These are phyloP conservation scores for Polysphondylium violaceum DNA, from an alignment of 78 protist genomes.

Conservation along the genomic window DNA sequence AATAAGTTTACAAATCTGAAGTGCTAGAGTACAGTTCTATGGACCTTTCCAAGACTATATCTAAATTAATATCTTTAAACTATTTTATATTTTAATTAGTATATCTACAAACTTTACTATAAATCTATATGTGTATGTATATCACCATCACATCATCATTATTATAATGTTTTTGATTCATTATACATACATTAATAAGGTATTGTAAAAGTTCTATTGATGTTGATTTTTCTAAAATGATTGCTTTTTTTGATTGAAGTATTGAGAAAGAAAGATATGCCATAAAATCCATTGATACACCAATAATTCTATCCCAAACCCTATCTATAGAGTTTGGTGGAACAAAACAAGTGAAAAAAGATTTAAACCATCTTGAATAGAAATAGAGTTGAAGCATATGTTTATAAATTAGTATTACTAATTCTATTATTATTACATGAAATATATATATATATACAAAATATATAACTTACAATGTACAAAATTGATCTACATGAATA, in stretches of 20 bases:
- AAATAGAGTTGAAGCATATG: not conserved
- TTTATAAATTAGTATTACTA: too few relatives aligned
- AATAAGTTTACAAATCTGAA: too few relatives aligned
- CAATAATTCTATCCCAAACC: constrained; percentile 75
- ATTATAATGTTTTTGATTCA: not conserved
- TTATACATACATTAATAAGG: constrained; percentile 35
- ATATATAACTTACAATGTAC: constrained; percentile 22
- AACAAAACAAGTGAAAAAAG: constrained; percentile 51
- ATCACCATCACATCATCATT: not conserved
- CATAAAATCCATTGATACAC: constrained; percentile 74
- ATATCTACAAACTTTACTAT: too few relatives aligned
- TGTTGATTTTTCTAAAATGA: constrained; percentile 43
- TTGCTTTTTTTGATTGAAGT: constrained; percentile 51
- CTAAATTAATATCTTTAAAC: constrained; percentile 68
- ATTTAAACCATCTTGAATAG: constrained; percentile 74
- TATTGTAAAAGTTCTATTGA: constrained; percentile 44
- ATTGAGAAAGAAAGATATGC: constrained; percentile 61
- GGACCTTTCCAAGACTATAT: constrained; percentile 47
- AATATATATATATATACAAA: too few relatives aligned
- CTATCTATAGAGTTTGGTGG: constrained; percentile 46
- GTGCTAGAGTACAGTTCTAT: constrained; percentile 50
- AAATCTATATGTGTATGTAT: too few relatives aligned
- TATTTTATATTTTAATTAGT: constrained; percentile 8
- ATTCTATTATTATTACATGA: too few relatives aligned
- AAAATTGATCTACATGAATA: constrained; percentile 53